Base-by-base conservation (phyloP, 257 asterid species). In the Fraxinus anomala region DNA sequence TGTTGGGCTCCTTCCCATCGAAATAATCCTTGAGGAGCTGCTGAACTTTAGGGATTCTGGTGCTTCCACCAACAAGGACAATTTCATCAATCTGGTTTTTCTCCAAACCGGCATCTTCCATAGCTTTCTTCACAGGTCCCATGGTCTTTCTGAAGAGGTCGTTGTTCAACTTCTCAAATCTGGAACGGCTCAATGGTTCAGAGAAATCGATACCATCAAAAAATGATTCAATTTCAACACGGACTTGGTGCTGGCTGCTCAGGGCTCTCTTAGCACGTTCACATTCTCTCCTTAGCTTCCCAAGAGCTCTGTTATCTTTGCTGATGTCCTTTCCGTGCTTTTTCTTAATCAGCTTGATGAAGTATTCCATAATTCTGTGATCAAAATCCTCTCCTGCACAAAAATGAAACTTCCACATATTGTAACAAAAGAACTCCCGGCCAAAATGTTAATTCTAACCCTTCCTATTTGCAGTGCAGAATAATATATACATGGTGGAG, bases 61-160 rank as follows among this genome's bases (percentile, higher is more conserved):
- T 90, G 82, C 98, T 95, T 82, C 99, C 99, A 75, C 99, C 99
- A 79, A 95, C 99, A 70, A 95, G 97, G 59, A 93, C 98, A 49
- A 95, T 95, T 83, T 89, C 98, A 61, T 95, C 97, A 70, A 95
- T 95, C 80, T 91, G 97, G 82, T 83, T 83, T 81, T 93, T 95
- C 77, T 88, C 87, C 66, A 95, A 79, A 24, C 94, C 92, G 19
- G 99, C 99, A 76, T 95, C 97, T 0, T 95, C 96, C 98, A 95
- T 91, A 77, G 99, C 99, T 83, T 95, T 92, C 97, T 95, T 92
- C 69, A 95, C 99, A 3, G 97, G 99, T 37, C 96, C 96, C 99
- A 92, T 92, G 75, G 99, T 92, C 82, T 95, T 92, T 76, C 98
- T 90, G 85, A 95, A 95, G 76, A 95, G 82, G 74, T 95, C 99